phyloP scores from a whole-genome alignment of 352 stramenopile species.

The Aphanomyces invadans region DNA sequence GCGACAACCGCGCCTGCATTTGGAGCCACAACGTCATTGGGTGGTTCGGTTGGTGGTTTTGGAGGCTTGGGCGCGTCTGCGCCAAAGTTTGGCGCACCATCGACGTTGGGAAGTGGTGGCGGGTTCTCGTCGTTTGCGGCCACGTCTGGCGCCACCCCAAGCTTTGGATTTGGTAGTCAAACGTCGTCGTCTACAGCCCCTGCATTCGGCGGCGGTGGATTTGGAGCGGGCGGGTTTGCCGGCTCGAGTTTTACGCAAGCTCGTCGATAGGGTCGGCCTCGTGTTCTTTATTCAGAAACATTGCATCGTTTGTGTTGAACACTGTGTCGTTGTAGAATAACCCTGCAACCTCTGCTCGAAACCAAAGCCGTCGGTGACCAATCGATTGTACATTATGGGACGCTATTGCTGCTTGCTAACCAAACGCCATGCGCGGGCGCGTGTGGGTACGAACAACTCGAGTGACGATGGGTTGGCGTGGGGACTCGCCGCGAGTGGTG shows the following conservation, averaged over 20 bases:
- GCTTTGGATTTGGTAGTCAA: neutral
- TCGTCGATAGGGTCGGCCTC: too few species aligned
- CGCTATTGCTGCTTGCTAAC: too few species aligned
- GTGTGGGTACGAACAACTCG: too few species aligned
- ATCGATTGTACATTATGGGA: too few species aligned
- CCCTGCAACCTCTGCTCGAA: too few species aligned
- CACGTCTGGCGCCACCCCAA: neutral
- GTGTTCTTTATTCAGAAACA: constrained; percentile 6
- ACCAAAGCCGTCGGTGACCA: too few species aligned
- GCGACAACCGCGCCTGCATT: constrained; percentile 17
- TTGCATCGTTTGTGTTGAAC: neutral
- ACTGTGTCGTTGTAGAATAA: too few species aligned
- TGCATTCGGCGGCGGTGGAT: constrained; percentile 1
- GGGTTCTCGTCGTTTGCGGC: neutral
- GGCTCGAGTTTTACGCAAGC: constrained; percentile 10
- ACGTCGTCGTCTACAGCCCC: neutral
- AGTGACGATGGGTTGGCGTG: neutral
- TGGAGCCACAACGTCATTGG: neutral
- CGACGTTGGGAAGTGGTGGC: constrained; percentile 32
- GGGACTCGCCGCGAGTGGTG: neutral
- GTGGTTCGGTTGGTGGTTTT: neutral
- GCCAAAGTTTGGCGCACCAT: constrained; percentile 40
- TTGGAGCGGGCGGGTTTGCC: neutral
- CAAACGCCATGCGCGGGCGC: too few species aligned
- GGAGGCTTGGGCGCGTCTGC: neutral